Conservation (phyloP, 202 grass and related monocot genomes). For the Bolboschoenoplectus hybrid region DNA sequence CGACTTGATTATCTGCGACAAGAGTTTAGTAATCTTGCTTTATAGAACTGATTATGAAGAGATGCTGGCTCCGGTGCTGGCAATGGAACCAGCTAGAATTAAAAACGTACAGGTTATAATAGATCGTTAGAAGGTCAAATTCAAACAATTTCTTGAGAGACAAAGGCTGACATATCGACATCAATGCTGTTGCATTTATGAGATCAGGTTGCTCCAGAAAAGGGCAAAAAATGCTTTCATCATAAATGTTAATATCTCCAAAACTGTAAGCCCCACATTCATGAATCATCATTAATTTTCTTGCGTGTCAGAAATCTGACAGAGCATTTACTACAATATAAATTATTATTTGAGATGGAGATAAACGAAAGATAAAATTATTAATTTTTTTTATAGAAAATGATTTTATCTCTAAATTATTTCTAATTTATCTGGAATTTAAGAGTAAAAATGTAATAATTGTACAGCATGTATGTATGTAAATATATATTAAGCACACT, state of each 20-base stretch:
- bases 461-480: background rate
- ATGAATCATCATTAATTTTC: background rate
- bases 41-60: background rate
- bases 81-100: background rate
- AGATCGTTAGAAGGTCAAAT: background rate
- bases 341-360: too few relatives aligned
- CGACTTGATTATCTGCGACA: background rate
- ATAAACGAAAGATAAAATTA: too few relatives aligned
- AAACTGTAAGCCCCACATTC: background rate
- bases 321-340: background rate
- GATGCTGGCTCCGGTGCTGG: background rate
- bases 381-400: too few relatives aligned
- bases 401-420: too few relatives aligned
- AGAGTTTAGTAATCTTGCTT: background rate
- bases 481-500: background rate
- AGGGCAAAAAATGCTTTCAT: background rate
- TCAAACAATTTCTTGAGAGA: background rate
- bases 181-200: constrained; percentile 19
- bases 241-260: background rate
- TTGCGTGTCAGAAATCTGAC: background rate
- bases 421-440: background rate
- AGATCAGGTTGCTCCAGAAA: constrained; percentile 2
- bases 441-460: background rate
- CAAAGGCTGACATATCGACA: background rate
- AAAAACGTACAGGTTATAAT: background rate